Conservation (phyloP, 768 basidiomycete species). For the Tricholoma hemisulphureum region DNA sequence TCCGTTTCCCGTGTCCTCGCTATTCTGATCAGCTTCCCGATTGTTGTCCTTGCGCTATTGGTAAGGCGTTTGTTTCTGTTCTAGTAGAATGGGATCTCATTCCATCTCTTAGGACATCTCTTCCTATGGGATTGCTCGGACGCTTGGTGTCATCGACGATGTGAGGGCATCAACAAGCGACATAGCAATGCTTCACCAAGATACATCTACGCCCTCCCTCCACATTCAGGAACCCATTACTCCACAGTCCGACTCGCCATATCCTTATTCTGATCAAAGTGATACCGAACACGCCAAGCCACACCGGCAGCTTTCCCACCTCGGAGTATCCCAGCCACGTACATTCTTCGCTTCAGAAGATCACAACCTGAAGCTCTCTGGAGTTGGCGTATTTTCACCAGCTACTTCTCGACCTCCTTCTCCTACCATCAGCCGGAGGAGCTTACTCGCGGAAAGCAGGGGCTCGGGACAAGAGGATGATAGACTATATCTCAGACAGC, state of each 20-base stretch:
- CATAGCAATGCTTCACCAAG: conserved; percentile 38
- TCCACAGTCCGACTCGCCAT: conserved; percentile 23
- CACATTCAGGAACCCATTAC: conserved; percentile 27
- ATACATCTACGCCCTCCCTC: conserved; percentile 29
- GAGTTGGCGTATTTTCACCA: conserved; percentile 74
- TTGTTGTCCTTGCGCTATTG: conserved; percentile 51
- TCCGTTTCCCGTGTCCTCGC: conserved; percentile 66
- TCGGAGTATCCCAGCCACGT: conserved; percentile 34
- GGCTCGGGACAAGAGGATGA: conserved; percentile 16
- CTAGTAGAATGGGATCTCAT: conserved; percentile 2
- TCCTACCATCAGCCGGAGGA: conserved; percentile 49
- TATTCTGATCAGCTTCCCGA: conserved; percentile 58
- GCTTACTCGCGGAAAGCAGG: conserved; percentile 20
- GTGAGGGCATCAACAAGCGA: conserved; percentile 74
- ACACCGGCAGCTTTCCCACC: not conserved
- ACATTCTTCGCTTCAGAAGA: conserved; percentile 53
- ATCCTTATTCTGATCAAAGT: conserved; percentile 26
- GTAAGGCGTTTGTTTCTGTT: conserved; percentile 40
- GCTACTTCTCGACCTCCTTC: conserved; percentile 65
- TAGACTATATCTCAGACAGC: conserved; percentile 14
- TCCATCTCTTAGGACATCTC: conserved; percentile 59
- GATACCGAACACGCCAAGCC: not conserved
- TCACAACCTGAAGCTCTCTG: conserved; percentile 55
- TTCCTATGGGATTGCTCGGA: conserved; percentile 81
- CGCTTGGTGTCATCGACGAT: conserved; percentile 73